These are phyloP conservation scores for Alternaria conjuncta DNA, from an alignment of 2,329 filamentous ascomycete genomes.

Conservation along the genomic window DNA sequence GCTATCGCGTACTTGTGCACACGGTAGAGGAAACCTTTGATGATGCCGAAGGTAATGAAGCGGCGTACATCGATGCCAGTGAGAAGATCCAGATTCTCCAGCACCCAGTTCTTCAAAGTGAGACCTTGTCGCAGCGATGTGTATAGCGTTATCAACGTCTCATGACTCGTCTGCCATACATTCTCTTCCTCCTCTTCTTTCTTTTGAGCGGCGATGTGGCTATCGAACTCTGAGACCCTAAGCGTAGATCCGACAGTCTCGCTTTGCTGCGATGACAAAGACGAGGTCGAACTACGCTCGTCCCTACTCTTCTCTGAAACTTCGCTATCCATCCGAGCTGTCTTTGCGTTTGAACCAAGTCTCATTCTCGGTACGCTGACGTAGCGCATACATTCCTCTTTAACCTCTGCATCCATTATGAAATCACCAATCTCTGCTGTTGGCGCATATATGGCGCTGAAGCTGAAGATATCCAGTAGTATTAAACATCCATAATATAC, in stretches of 20 bases:
- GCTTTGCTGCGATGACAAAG: slow-evolving; percentile 27
- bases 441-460: slow-evolving; percentile 86
- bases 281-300: slow-evolving; percentile 30
- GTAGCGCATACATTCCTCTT: slow-evolving; percentile 88
- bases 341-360: slow-evolving; percentile 21
- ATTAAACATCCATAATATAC: slow-evolving; percentile 92
- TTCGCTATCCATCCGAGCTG: slow-evolving; percentile 24
- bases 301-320: slow-evolving; percentile 25
- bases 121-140: slow-evolving; percentile 81
- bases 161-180: slow-evolving; percentile 30
- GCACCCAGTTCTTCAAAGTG: slow-evolving; percentile 86
- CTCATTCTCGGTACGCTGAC: slow-evolving; percentile 59
- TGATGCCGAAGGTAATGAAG: slow-evolving; percentile 93
- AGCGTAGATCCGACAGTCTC: slow-evolving; percentile 20
- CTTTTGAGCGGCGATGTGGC: slow-evolving; percentile 10
- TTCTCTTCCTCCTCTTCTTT: slow-evolving; percentile 13
- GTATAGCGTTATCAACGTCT: slow-evolving; percentile 78
- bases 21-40: slow-evolving; percentile 92
- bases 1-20: slow-evolving; percentile 88
- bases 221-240: slow-evolving; percentile 20
- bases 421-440: slow-evolving; percentile 81
- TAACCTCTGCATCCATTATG: slow-evolving; percentile 74
- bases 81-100: slow-evolving; percentile 74
- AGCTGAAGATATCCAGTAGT: slow-evolving; percentile 94
- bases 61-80: slow-evolving; percentile 84